Conservation (phyloP, 495 filamentous ascomycete species). For the Tuber borchii region DNA sequence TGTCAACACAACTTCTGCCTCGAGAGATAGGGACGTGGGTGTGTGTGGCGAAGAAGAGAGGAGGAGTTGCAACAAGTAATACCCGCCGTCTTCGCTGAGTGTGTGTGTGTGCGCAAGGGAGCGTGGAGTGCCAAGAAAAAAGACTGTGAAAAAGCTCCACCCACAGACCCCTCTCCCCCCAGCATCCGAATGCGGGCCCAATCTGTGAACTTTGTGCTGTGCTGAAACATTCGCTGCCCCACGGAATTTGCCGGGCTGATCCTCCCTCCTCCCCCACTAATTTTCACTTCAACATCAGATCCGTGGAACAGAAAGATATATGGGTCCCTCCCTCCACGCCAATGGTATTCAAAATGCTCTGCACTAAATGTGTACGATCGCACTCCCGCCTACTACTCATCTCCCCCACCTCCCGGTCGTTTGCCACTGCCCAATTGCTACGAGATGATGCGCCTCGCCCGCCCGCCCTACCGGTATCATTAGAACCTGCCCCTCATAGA, state of each 20-base stretch:
- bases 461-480: constrained; percentile 49
- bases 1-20: constrained; percentile 38
- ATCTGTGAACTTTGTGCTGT: background rate
- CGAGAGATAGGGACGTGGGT: constrained; percentile 22
- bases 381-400: constrained; percentile 36
- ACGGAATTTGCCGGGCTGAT: background rate
- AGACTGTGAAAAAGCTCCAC: background rate
- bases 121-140: constrained; percentile 26
- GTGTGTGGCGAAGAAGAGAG: constrained; percentile 18
- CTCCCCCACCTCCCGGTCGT: constrained; percentile 15
- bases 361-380: background rate
- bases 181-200: constrained; percentile 9
- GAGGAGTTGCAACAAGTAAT: background rate
- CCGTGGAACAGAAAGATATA: background rate
- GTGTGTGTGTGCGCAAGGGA: constrained; percentile 4
- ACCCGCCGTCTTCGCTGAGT: background rate
- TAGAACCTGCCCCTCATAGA: constrained; percentile 44
- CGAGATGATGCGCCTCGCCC: constrained; percentile 44
- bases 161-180: too few relatives aligned
- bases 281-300: background rate
- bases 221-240: background rate
- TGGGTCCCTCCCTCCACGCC: background rate
- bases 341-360: background rate
- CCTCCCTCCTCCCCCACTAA: background rate
- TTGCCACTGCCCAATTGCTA: constrained; percentile 27